Percentiles rank a stretch among this genome's conserved stretches.
Evolutionary conservation across 1,284 basidiomycete species (phyloP).

Genomic region (Boletus sp.): DNA sequence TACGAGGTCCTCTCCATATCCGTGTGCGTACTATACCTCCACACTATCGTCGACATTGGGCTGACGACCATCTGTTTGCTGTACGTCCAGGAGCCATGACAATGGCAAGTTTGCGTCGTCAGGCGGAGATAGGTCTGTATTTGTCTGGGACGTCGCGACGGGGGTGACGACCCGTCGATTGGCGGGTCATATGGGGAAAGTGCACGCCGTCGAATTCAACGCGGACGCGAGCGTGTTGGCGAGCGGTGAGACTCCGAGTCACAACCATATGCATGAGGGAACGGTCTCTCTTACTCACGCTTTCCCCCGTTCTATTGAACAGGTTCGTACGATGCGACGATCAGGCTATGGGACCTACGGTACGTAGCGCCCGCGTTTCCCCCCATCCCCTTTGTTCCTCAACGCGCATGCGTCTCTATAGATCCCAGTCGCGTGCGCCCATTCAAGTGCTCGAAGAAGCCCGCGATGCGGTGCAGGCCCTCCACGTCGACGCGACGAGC

Average conservation of each 20-base stretch:
- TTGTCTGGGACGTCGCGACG: slow-evolving; percentile 93
- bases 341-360: slow-evolving; percentile 89
- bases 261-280: neutral
- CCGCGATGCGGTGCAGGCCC: slow-evolving; percentile 82
- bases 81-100: slow-evolving; percentile 70
- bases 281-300: neutral
- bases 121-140: slow-evolving; percentile 90
- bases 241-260: slow-evolving; percentile 54
- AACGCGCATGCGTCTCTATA: slow-evolving; percentile 30
- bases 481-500: slow-evolving; percentile 63
- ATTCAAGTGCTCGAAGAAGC: slow-evolving; percentile 94
- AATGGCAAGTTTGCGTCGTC: slow-evolving; percentile 93
- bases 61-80: neutral
- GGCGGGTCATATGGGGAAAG: slow-evolving; percentile 85
- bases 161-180: slow-evolving; percentile 81
- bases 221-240: slow-evolving; percentile 82
- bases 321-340: slow-evolving; percentile 88
- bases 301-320: neutral
- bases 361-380: slow-evolving; percentile 28
- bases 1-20: slow-evolving; percentile 91
- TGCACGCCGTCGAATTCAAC: slow-evolving; percentile 90
- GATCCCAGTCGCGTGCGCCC: slow-evolving; percentile 75
- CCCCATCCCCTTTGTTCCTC: neutral
- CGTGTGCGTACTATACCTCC: slow-evolving; percentile 57
- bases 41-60: neutral